phyloP scores from a whole-genome alignment of 1,284 basidiomycete genomes.

The Ceratobasidium sp. region DNA sequence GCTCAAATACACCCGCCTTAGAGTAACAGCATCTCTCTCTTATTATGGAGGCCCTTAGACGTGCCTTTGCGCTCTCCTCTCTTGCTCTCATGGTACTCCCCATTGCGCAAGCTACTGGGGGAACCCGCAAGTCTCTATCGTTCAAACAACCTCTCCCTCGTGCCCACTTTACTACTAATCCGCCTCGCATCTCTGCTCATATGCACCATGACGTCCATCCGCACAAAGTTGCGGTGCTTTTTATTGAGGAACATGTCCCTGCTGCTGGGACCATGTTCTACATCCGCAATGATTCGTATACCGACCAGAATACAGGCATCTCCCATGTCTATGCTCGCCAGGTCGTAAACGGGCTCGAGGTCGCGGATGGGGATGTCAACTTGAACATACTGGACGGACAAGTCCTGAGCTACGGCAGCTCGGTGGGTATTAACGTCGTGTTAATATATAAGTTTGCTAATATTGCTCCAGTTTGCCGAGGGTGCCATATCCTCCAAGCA shows the following conservation, averaged over 20 bases:
- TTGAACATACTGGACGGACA: constrained; percentile 70
- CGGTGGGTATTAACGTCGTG: constrained; percentile 17
- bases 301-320: constrained; percentile 81
- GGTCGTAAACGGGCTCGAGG: constrained; percentile 82
- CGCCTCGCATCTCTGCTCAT: constrained; percentile 48
- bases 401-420: constrained; percentile 41
- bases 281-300: constrained; percentile 85
- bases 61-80: constrained; percentile 1
- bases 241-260: constrained; percentile 62
- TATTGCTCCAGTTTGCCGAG: constrained; percentile 52
- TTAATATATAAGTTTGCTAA: constrained; percentile 58
- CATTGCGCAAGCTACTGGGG: background rate
- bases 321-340: constrained; percentile 89
- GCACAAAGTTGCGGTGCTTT: constrained; percentile 65
- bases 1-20: background rate
- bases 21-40: background rate
- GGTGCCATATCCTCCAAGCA: background rate
- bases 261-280: constrained; percentile 61
- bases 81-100: background rate
- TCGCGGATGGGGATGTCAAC: constrained; percentile 90
- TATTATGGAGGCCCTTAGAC: constrained; percentile 5
- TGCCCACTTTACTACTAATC: constrained; percentile 48
- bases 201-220: background rate
- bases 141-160: constrained; percentile 58
- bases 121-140: constrained; percentile 56